phyloP scores from a whole-genome alignment of 2,329 filamentous ascomycete genomes.

The Huntiella savannae region DNA sequence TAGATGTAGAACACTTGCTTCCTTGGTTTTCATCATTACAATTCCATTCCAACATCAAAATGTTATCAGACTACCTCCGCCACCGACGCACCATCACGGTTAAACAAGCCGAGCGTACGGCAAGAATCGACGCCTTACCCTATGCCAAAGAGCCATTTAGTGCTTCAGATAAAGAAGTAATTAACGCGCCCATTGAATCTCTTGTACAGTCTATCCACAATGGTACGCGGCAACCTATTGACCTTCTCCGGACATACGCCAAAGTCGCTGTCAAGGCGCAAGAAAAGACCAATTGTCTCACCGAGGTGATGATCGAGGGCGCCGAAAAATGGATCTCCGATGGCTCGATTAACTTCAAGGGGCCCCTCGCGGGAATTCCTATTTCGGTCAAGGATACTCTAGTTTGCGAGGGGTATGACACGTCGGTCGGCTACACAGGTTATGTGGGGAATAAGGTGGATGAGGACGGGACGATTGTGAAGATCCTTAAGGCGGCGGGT shows the following conservation, averaged over 20 bases:
- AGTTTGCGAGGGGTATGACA: constrained; percentile 65
- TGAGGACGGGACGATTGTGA: constrained; percentile 54
- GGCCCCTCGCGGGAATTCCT: constrained; percentile 71
- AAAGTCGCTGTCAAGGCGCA: constrained; percentile 75
- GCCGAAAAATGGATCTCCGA: constrained; percentile 53
- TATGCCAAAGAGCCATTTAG: constrained; percentile 39
- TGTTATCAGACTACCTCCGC: constrained; percentile 9
- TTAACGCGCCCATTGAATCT: constrained; percentile 55
- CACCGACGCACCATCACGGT: constrained; percentile 21
- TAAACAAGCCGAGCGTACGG: constrained; percentile 59
- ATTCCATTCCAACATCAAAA: not conserved
- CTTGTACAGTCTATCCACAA: constrained; percentile 63
- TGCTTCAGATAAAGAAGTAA: constrained; percentile 41
- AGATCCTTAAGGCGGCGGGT: constrained; percentile 67
- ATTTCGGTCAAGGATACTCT: constrained; percentile 70
- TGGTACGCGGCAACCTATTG: constrained; percentile 42
- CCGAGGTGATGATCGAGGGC: constrained; percentile 63
- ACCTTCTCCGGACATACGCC: constrained; percentile 69
- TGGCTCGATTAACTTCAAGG: constrained; percentile 48
- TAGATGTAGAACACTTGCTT: no score
- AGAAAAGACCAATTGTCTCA: constrained; percentile 72
- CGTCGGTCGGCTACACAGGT: constrained; percentile 59
- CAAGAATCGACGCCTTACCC: constrained; percentile 47
- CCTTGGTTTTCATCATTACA: no score
- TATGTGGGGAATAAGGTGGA: constrained; percentile 47